These are phyloP conservation scores for Leishmania aethiopica DNA, from an alignment of 208 protist species.

Conservation along the genomic window DNA sequence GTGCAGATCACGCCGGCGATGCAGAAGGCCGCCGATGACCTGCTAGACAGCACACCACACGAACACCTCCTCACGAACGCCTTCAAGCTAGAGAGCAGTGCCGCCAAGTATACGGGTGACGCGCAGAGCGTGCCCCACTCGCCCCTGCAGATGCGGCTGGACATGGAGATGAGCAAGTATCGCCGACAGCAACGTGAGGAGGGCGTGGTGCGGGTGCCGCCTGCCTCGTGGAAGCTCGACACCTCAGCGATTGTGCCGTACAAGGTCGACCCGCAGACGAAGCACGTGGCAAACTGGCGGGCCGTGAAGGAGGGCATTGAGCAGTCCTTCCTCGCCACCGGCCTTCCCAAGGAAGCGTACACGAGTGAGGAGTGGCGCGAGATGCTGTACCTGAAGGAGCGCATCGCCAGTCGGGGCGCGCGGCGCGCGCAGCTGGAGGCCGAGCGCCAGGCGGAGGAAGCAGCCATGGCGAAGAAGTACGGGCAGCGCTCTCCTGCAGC, in stretches of 20 bases:
- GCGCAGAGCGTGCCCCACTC: slow-evolving; percentile 74
- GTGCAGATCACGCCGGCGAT: slow-evolving; percentile 66
- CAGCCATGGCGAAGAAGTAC: slow-evolving; percentile 23
- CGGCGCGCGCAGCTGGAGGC: slow-evolving; percentile 57
- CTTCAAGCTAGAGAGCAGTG: slow-evolving; percentile 55
- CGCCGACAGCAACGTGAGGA: slow-evolving; percentile 86
- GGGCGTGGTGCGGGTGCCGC: slow-evolving; percentile 87
- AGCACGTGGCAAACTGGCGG: slow-evolving; percentile 84
- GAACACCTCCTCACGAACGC: slow-evolving; percentile 88
- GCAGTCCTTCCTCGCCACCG: slow-evolving; percentile 77
- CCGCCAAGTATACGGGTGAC: slow-evolving; percentile 70
- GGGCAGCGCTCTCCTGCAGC: not conserved
- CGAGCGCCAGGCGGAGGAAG: slow-evolving; percentile 42
- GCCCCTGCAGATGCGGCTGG: slow-evolving; percentile 84
- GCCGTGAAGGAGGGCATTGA: slow-evolving; percentile 90
- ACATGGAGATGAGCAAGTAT: slow-evolving; percentile 83
- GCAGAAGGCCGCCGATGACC: slow-evolving; percentile 53
- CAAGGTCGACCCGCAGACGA: slow-evolving; percentile 67
- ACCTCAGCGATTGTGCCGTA: slow-evolving; percentile 82
- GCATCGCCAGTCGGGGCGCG: slow-evolving; percentile 51
- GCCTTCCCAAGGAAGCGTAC: slow-evolving; percentile 82
- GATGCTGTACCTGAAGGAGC: slow-evolving; percentile 60
- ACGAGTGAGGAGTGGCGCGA: slow-evolving; percentile 73
- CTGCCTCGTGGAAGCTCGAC: slow-evolving; percentile 71
- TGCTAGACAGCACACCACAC: slow-evolving; percentile 85